Evolutionary conservation across 2,329 filamentous ascomycete species (phyloP).

Genomic region (Paecilomyces formosus): DNA sequence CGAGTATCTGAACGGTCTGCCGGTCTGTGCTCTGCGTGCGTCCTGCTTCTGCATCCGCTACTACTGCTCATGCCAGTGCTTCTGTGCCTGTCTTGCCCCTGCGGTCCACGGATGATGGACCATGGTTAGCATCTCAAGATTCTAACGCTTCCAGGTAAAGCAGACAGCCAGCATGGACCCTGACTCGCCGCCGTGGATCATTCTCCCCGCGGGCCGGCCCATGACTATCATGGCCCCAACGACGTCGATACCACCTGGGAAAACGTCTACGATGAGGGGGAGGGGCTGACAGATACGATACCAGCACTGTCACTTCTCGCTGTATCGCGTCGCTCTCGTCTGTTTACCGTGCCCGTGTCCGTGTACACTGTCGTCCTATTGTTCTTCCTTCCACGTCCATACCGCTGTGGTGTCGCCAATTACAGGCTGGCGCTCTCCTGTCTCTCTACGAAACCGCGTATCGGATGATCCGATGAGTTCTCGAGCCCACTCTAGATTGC

Average conservation of each 20-base stretch:
- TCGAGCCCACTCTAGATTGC: background rate
- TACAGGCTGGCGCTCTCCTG: background rate
- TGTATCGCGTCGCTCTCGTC: background rate
- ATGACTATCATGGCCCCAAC: background rate
- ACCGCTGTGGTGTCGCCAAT: background rate
- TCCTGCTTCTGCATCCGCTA: slow-evolving; percentile 10
- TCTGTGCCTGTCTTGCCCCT: background rate
- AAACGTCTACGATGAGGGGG: background rate
- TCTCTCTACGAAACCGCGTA: background rate
- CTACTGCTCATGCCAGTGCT: background rate
- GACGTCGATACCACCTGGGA: background rate
- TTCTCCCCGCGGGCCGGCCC: slow-evolving; percentile 15
- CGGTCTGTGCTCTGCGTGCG: slow-evolving; percentile 12
- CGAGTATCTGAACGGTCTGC: background rate
- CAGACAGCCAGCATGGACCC: background rate
- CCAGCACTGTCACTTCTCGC: background rate
- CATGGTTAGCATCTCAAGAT: background rate
- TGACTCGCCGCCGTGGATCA: slow-evolving; percentile 9
- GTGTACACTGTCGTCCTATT: too few species aligned
- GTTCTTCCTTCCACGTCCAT: background rate
- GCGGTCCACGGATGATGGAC: background rate
- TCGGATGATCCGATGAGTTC: background rate
- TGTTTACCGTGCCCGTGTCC: background rate
- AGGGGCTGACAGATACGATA: background rate
- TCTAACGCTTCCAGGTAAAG: slow-evolving; percentile 1